Evolutionary conservation across 441 rosid genomes (phyloP).

Genomic region (Cnidoscolus chayamansa): DNA sequence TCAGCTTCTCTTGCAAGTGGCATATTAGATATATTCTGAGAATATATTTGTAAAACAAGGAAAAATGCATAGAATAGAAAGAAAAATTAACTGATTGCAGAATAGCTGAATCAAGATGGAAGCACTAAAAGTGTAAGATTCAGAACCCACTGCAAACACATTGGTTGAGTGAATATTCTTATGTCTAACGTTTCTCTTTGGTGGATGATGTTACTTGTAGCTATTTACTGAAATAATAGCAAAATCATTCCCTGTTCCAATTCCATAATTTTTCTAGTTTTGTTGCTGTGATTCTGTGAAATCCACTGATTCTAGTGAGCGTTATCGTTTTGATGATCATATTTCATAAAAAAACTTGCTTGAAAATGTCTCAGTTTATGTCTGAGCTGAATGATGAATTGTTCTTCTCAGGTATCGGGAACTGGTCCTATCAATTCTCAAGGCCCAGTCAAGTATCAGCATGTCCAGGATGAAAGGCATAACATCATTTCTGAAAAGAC

Average conservation of each 20-base stretch:
- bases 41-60: background rate
- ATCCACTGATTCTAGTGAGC: no score
- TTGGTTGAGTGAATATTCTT: background rate
- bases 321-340: background rate
- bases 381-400: slow-evolving; percentile 17
- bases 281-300: background rate
- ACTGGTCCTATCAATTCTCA: slow-evolving; percentile 24
- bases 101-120: slow-evolving; percentile 7
- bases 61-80: background rate
- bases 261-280: background rate
- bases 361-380: slow-evolving; percentile 12
- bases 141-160: background rate
- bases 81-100: background rate
- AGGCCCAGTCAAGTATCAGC: slow-evolving; percentile 26
- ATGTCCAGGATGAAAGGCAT: slow-evolving; percentile 27
- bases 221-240: background rate
- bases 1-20: background rate
- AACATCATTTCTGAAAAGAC: slow-evolving; percentile 20
- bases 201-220: background rate
- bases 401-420: slow-evolving; percentile 21
- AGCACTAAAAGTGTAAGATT: slow-evolving; percentile 2
- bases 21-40: background rate
- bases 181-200: background rate
- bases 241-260: background rate
- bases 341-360: slow-evolving; percentile 4